Base-by-base conservation (phyloP, 2,329 filamentous ascomycete genomes). In the Fusarium irregulare region DNA sequence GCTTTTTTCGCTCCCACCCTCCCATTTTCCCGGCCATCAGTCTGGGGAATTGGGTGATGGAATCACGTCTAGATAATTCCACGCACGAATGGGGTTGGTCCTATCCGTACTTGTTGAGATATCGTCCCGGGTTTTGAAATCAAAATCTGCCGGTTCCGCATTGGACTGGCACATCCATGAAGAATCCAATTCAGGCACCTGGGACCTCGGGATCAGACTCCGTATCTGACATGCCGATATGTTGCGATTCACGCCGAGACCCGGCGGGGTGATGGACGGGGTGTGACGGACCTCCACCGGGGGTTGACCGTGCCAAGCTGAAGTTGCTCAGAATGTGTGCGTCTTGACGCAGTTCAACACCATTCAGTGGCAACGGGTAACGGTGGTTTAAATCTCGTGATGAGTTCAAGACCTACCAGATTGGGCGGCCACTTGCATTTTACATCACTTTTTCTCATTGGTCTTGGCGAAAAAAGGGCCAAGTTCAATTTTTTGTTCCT, bases 11-110 rank as follows among this genome's bases (percentile, higher is more conserved):
- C 51, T 64, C 45, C 61, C 59, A 56, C 66, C 45, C 56, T 68
- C 56, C 59, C 44, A 42, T 56, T 64, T 67, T 65, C 40, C 69
- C 48, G 45, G 65, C 16, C 44, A 32, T 45, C 41, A 56, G 41
- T 67, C 47, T 59, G 41, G 49, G 47, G 54, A 50, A 72, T 74
- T 73, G 67, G 64, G 68, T 73, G 62, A 73, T 64, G 56, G 64
- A 73, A 72, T 73, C 65, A 63, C 66, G 70, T 74, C 65, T 50
- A 49, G 49, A 42, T 61, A 75, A 70, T 59, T 61, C 34, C 20
- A 37, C 49, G 57, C 56, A 44, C 73, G 73, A 75, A 75, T 75
- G 60, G 70, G 73, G 37, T 68, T 54, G 41, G 30, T 45, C 37
- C 45, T 49, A 32, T 32, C 30, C 30, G 3, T 16, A 62, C 54